phyloP scores from a whole-genome alignment of 305 asterid genomes.

The Solanum aculeatissimum region DNA sequence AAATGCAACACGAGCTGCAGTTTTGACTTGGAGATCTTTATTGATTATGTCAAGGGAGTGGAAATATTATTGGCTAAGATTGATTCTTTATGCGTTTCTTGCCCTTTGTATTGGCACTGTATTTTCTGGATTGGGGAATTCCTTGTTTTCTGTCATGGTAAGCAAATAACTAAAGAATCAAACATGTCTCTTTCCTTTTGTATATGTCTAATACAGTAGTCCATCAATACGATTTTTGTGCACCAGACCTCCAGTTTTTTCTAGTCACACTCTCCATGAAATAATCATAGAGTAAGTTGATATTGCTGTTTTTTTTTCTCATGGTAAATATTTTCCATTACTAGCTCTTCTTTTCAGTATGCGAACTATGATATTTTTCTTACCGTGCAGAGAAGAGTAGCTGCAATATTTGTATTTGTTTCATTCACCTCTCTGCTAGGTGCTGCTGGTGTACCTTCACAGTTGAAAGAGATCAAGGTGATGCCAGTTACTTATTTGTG shows the following conservation, averaged over 20 bases:
- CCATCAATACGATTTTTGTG: not conserved
- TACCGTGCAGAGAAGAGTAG: slow-evolving; percentile 56
- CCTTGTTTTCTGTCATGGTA: slow-evolving; percentile 82
- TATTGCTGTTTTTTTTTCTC: not conserved
- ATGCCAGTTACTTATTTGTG: not conserved
- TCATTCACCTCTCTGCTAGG: slow-evolving; percentile 69
- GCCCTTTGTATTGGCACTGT: slow-evolving; percentile 58
- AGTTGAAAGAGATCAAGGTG: slow-evolving; percentile 69
- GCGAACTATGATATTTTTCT: not conserved
- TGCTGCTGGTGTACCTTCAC: slow-evolving; percentile 61
- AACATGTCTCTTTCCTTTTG: not conserved
- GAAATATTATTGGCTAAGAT: slow-evolving; percentile 97
- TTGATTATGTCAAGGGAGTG: slow-evolving; percentile 98
- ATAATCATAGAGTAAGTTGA: not conserved
- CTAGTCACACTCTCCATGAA: not conserved
- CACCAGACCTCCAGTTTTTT: not conserved
- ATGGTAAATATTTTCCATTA: not conserved
- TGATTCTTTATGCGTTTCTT: slow-evolving; percentile 67
- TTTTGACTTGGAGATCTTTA: slow-evolving; percentile 92
- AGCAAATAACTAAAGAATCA: slow-evolving; percentile 11
- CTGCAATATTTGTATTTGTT: slow-evolving; percentile 56
- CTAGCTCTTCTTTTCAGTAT: not conserved
- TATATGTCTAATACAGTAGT: not conserved
- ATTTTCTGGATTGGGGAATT: slow-evolving; percentile 75
- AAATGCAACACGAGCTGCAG: slow-evolving; percentile 49